Percentiles rank a stretch among this genome's conserved stretches.
phyloP scores from a whole-genome alignment of 2,329 filamentous ascomycete species.

The Colletotrichum tabaci region DNA sequence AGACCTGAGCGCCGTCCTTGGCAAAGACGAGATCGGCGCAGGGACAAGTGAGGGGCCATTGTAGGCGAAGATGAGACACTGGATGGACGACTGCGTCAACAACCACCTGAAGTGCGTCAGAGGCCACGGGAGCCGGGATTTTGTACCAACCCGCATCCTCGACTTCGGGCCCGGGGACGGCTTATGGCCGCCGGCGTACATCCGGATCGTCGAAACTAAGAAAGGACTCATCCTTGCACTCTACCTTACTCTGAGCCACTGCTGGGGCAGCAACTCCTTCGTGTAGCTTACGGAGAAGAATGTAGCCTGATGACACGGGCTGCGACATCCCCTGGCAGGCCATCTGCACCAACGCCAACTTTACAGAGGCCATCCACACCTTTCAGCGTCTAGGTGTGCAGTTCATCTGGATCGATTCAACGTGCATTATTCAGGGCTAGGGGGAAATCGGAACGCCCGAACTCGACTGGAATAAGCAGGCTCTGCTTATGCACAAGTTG shows the following conservation, averaged over 20 bases:
- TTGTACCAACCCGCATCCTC: slow-evolving; percentile 36
- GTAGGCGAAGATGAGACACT: not conserved
- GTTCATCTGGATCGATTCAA: slow-evolving; percentile 49
- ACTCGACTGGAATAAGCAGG: slow-evolving; percentile 40
- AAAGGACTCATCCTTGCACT: not conserved
- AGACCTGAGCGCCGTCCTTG: too few relatives aligned
- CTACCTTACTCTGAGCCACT: slow-evolving; percentile 45
- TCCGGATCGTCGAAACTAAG: slow-evolving; percentile 24
- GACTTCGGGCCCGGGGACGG: slow-evolving; percentile 32
- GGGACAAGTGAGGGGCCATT: slow-evolving; percentile 17
- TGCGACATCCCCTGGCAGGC: slow-evolving; percentile 22
- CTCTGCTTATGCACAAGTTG: slow-evolving; percentile 35
- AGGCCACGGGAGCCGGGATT: slow-evolving; percentile 15
- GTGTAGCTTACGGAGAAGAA: slow-evolving; percentile 28
- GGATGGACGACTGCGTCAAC: slow-evolving; percentile 30
- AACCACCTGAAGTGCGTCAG: slow-evolving; percentile 33
- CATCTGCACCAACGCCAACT: slow-evolving; percentile 34
- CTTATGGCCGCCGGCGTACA: not conserved
- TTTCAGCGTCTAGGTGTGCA: slow-evolving; percentile 36
- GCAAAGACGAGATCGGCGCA: not conserved
- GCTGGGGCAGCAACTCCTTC: slow-evolving; percentile 41
- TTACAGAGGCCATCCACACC: slow-evolving; percentile 44
- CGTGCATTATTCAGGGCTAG: slow-evolving; percentile 46
- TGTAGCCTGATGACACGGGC: slow-evolving; percentile 1
- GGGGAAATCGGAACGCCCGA: slow-evolving; percentile 3